Base-by-base conservation (phyloP, 352 stramenopile genomes). In the Phytopythium aichiense region DNA sequence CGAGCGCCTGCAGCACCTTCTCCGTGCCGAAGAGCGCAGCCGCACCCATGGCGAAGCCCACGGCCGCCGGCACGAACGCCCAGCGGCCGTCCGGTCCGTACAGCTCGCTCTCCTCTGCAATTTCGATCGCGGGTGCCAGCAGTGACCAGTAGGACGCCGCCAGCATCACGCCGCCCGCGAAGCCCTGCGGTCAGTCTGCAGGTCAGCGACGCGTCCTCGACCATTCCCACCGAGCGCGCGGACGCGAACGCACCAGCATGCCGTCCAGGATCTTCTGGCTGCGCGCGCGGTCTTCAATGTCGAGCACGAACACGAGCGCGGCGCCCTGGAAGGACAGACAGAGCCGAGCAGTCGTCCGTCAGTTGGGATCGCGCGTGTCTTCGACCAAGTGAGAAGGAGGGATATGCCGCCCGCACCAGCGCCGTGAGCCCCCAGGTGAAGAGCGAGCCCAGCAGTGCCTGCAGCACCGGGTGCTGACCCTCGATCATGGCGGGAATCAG, bases 111-210 rank as follows among this genome's bases (percentile, higher is more conserved):
- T 95, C 79, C 51, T 87, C 73, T 0, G 89, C 84, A 51, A 95
- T 95, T 61, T 97, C 90, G 46, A 96, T 92, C 23, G 88, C 74
- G 3, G 88, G 88, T 13, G 86, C 88, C 37, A 96, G 64, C 45
- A 97, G 68, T 52, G 86, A 96, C 88, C 88, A 96, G 65, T 96
- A 96, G 11, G 84, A 94, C 28, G 90, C 90, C 9, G 90, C 89
- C 12, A 96, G 74, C 90, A 97, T 97, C 22, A 97, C 88, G 23
- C 90, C 90, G 8, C 79, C 88, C 4, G 90, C 89, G 68, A 97
- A 96, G n/a, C 89, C 88, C 72, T 87, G 38, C 8, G 35, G 33
- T 5, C 28, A 31, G 28, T 30, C 3, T 8, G 18, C 46, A 51
- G 43, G 45, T 51, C 5, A 51, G 45, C 45, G 8, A 51, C 45